phyloP scores from a whole-genome alignment of 768 basidiomycete species.

The Mycena epipterygia region DNA sequence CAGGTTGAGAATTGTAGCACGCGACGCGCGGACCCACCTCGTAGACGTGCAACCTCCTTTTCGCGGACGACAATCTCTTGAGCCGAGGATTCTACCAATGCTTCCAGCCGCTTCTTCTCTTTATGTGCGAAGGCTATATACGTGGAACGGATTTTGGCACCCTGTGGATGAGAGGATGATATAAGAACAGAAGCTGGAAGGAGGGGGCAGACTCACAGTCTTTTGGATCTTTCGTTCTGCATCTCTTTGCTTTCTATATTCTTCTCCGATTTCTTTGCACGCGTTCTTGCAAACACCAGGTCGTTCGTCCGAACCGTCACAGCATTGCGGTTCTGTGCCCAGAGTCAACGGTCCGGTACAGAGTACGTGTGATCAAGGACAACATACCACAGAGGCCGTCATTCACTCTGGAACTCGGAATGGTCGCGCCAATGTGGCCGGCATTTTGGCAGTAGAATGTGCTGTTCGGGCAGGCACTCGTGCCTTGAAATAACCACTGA shows the following conservation, averaged over 20 bases:
- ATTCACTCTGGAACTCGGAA: conserved; percentile 86
- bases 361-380: background rate
- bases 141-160: conserved; percentile 89
- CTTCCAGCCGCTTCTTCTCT: conserved; percentile 89
- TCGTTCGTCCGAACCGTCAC: conserved; percentile 95
- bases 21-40: conserved; percentile 60
- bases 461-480: conserved; percentile 83
- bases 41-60: conserved; percentile 79
- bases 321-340: conserved; percentile 85
- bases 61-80: conserved; percentile 74
- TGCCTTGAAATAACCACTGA: conserved; percentile 62
- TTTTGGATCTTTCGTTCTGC: conserved; percentile 84
- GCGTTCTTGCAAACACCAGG: conserved; percentile 83
- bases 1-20: background rate
- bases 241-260: conserved; percentile 73
- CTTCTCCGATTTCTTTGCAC: conserved; percentile 83
- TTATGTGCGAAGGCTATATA: conserved; percentile 91
- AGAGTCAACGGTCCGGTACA: conserved; percentile 30
- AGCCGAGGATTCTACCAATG: conserved; percentile 63
- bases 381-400: conserved; percentile 93
- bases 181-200: background rate
- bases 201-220: conserved; percentile 67
- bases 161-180: conserved; percentile 59
- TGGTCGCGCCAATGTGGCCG: conserved; percentile 87
- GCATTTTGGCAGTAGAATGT: conserved; percentile 89